Base-by-base conservation (phyloP, 257 asterid species). In the Cinchona pubescens region DNA sequence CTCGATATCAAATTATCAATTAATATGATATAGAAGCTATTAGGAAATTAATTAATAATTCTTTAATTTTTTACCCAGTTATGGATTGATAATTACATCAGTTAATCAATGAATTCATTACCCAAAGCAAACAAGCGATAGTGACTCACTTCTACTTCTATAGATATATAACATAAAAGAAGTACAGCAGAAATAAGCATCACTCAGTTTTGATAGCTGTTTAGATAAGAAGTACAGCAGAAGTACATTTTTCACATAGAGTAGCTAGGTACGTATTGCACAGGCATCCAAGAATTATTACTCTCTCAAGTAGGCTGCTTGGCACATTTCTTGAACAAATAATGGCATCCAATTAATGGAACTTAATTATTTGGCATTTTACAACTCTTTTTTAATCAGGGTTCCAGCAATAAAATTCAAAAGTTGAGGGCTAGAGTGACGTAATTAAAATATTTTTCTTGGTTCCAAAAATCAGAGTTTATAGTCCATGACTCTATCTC, bases 321-420 rank as follows among this genome's bases (percentile, higher is more conserved):
- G 12, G 10, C 30, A 7, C 67, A 72, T 72, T 72, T 38, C 58
- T 63, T 38, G 56, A 13, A 55, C 76, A 71, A 71, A 71, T 71
- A 71, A 71, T 71, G 34, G 53, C 37, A 23, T 58, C 25, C 51
- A 66, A 21, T 66, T 21, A 40, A 4, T 23, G 53, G 23, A 23
- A n/a, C 51, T 40, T 23, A 38, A 40, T 66, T 40, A 25, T 43
- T 67, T 2, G 35, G 15, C 55, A 21, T 21, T 3, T 46, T 65
- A 15, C 7, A 3, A 0, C 29, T 0, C n/a, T 14, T 38, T 37
- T 9, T 23, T 23, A 19, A 15, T 12, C 43, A n/a, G 27, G 9
- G 40, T 46, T 66, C 35, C 71, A 15, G 58, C 29, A 67, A 67
- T 67, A 13, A 67, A 42, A 27, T 67, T 67, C 58, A 42, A 67